Evolutionary conservation across 805 yeast species (phyloP).

Genomic region (Candida quercuum): DNA sequence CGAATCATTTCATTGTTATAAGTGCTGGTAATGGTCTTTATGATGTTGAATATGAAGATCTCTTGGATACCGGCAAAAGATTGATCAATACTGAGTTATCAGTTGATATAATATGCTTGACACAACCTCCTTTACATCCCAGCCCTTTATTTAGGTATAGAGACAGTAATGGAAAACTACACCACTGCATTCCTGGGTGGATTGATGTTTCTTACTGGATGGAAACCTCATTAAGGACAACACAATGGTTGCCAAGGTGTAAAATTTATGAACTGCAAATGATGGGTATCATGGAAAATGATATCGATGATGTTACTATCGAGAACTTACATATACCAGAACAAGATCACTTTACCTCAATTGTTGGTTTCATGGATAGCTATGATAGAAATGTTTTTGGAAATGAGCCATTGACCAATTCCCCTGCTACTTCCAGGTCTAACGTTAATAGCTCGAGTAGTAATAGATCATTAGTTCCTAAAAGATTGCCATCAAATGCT

Average conservation of each 20-base stretch:
- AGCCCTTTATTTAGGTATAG: constrained; percentile 82
- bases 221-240: constrained; percentile 36
- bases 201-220: constrained; percentile 90
- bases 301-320: constrained; percentile 62
- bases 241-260: constrained; percentile 89
- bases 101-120: constrained; percentile 80
- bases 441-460: no score
- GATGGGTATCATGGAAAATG: constrained; percentile 98
- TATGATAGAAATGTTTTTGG: constrained; percentile 60
- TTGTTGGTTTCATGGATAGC: constrained; percentile 56
- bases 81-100: constrained; percentile 78
- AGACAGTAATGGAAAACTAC: constrained; percentile 42
- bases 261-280: constrained; percentile 92
- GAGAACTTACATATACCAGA: constrained; percentile 42
- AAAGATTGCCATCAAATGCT: constrained; percentile 4
- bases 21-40: constrained; percentile 93
- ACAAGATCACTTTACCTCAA: constrained; percentile 27
- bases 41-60: constrained; percentile 80
- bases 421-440: no score
- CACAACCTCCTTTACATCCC: constrained; percentile 87
- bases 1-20: constrained; percentile 82
- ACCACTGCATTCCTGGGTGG: constrained; percentile 91
- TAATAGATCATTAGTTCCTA: not conserved
- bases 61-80: constrained; percentile 70
- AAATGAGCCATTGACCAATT: constrained; percentile 6